Evolutionary conservation across 306 rosid genomes (phyloP), one percentile per base, ranked within the genome.

Genomic region (Cicer chorassanicum): DNA sequence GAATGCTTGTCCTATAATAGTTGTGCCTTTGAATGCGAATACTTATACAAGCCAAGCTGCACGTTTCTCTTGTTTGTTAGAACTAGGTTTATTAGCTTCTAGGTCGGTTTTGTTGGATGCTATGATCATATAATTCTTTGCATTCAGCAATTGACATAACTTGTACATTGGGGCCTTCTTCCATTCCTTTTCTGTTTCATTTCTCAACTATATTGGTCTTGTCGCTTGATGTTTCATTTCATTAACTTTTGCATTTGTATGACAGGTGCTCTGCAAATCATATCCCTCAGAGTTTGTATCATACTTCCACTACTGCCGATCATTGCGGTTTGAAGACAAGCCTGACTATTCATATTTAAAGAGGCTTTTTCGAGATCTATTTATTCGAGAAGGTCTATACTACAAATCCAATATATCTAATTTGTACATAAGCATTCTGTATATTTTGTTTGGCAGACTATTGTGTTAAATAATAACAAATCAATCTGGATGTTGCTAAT

Each of bases 341-440:
- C 99, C 99, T 49, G 98, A 95, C 80, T 95, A 92, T 84, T 95
- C 99, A 49, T 92, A 95, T 84, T 85, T 95, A 48, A 95, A 90
- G 87, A 92, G 98, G 77, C 99, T 95, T 64, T 95, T 92, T 65
- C 90, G 99, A 42, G 99, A 95, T 80, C 86, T 95, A 49, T 95
- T 95, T 82, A 92, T 92, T 78, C 88, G 98, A 78, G 98, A 92
- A 95, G 99, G 99, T 87, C 56, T 38, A 51, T 70, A 29, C 36
- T 29, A 4, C 36, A 29, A 13, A 60, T 61, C 49, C 36, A 48
- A 38, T 41, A 68, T 16, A 41, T 72, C 54, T 62, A n/a, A 40
- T 14, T 61, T 34, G 19, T 34, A 59, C 49, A 75, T 55, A 38
- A 44, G 39, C 49, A 46, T 72, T 60, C 18, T 36, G 68, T 42